Evolutionary conservation across 2,329 filamentous ascomycete genomes (phyloP).

Genomic region (Madurella mycetomatis): DNA sequence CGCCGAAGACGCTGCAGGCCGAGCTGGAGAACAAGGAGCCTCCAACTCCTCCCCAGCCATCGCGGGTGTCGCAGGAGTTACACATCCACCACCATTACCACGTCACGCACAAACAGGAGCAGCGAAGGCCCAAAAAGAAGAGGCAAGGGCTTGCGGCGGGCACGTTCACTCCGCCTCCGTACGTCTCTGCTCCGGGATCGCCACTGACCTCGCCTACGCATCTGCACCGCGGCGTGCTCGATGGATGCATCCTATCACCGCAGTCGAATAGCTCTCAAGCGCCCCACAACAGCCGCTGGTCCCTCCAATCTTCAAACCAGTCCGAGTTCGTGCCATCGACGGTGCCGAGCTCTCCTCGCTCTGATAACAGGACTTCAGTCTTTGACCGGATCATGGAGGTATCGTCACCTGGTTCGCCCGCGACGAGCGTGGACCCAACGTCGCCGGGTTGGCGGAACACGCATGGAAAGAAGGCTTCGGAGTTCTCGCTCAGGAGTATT

Average conservation of each 20-base stretch:
- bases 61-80: slow-evolving; percentile 61
- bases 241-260: slow-evolving; percentile 42
- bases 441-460: slow-evolving; percentile 53
- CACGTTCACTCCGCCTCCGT: slow-evolving; percentile 54
- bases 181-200: slow-evolving; percentile 37
- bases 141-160: slow-evolving; percentile 59
- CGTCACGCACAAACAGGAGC: slow-evolving; percentile 57
- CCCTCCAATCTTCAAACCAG: slow-evolving; percentile 55
- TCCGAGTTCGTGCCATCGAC: slow-evolving; percentile 68
- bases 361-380: slow-evolving; percentile 66
- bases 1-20: slow-evolving; percentile 58
- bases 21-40: slow-evolving; percentile 58
- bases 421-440: slow-evolving; percentile 67
- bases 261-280: slow-evolving; percentile 28
- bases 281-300: slow-evolving; percentile 58
- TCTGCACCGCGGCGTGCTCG: slow-evolving; percentile 37
- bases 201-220: slow-evolving; percentile 38
- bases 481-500: slow-evolving; percentile 50
- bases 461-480: slow-evolving; percentile 54
- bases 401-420: slow-evolving; percentile 75
- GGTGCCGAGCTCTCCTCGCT: slow-evolving; percentile 74
- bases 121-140: slow-evolving; percentile 66
- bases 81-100: slow-evolving; percentile 97
- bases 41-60: slow-evolving; percentile 24
- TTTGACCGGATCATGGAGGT: slow-evolving; percentile 72